These are phyloP conservation scores for Kodamaea lidongshanica DNA, from an alignment of 805 yeast species.

Conservation along the genomic window DNA sequence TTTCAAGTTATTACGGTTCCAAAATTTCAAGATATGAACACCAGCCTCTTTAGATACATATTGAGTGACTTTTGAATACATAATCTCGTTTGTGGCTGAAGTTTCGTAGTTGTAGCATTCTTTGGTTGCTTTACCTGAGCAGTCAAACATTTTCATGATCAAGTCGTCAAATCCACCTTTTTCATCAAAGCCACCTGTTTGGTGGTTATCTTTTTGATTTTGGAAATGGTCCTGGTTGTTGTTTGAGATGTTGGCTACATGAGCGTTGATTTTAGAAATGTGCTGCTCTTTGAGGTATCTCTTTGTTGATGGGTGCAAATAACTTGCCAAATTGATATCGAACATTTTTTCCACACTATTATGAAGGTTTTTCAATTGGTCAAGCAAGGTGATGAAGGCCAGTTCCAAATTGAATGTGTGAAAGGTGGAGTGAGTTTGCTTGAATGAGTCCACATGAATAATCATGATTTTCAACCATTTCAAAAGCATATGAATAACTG, in stretches of 20 bases:
- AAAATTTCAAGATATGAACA: conserved; percentile 13
- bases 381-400: conserved; percentile 7
- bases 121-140: conserved; percentile 20
- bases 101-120: conserved; percentile 24
- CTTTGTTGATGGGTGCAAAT: conserved; percentile 21
- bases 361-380: conserved; percentile 10
- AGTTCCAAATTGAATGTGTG: conserved; percentile 5
- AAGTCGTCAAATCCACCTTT: conserved; percentile 18
- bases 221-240: conserved; percentile 1
- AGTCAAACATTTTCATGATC: conserved; percentile 21
- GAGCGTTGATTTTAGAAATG: conserved; percentile 10
- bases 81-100: conserved; percentile 13
- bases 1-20: conserved; percentile 15
- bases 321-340: conserved; percentile 13
- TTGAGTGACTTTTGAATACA: conserved; percentile 6
- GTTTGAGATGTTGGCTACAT: conserved; percentile 6
- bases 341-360: conserved; percentile 11
- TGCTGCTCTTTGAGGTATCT: conserved; percentile 15
- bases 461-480: conserved; percentile 20
- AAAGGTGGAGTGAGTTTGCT: background rate
- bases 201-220: conserved; percentile 2
- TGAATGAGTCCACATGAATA: conserved; percentile 12
- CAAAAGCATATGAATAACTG: conserved; percentile 15
- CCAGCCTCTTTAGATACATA: conserved; percentile 14
- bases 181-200: too few relatives aligned